These are phyloP conservation scores for Fusarium equiseti DNA, from an alignment of 2,329 filamentous ascomycete genomes.

Conservation along the genomic window DNA sequence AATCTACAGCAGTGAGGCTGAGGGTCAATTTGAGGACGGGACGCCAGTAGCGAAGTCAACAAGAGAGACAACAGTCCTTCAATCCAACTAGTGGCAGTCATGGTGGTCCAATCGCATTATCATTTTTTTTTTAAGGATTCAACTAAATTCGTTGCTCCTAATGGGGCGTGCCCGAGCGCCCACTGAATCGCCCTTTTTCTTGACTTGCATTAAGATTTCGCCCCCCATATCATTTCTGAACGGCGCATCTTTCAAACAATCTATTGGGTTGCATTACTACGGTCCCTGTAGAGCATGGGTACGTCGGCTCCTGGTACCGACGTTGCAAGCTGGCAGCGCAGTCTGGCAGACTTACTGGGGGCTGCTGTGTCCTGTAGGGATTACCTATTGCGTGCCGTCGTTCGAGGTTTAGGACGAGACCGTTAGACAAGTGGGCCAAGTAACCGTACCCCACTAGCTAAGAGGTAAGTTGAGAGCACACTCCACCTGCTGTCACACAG, in stretches of 20 bases:
- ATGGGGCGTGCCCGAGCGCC: constrained; percentile 23
- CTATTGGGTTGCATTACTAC: neutral
- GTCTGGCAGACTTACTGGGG: constrained; percentile 3
- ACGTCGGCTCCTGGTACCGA: constrained; percentile 45
- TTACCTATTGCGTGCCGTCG: constrained; percentile 31
- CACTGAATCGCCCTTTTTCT: constrained; percentile 27
- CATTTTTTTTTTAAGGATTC: constrained; percentile 25
- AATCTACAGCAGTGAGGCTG: constrained; percentile 29
- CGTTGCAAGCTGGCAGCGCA: constrained; percentile 20
- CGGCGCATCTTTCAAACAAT: constrained; percentile 1
- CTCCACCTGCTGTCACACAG: constrained; percentile 39
- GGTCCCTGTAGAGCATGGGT: constrained; percentile 9
- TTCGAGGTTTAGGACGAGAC: constrained; percentile 35
- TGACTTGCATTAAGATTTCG: constrained; percentile 15
- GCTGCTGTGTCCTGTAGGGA: neutral
- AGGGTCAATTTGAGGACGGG: constrained; percentile 6
- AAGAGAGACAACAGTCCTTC: constrained; percentile 19
- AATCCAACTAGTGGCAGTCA: constrained; percentile 13
- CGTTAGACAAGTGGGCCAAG: constrained; percentile 30
- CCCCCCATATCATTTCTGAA: constrained; percentile 7
- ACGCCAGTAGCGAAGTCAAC: constrained; percentile 15
- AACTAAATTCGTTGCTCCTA: constrained; percentile 24
- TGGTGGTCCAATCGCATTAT: constrained; percentile 22
- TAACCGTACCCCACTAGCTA: constrained; percentile 29
- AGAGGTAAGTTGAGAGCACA: constrained; percentile 7